Base-by-base conservation (phyloP, 352 stramenopile species). In the Pythium phragmiticola region DNA sequence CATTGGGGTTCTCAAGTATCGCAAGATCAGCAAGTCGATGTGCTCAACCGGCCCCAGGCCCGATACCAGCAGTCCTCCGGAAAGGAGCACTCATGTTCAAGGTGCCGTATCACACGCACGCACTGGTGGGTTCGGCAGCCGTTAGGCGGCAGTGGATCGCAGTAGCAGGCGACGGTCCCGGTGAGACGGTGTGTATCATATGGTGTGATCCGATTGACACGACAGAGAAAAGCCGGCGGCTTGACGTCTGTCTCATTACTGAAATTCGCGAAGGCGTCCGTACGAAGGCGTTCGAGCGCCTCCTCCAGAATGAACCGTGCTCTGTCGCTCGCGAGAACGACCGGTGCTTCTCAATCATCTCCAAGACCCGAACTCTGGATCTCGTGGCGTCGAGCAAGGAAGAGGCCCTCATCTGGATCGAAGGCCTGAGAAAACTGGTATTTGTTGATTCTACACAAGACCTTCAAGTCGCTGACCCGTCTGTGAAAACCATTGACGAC, bases 321-420 rank as follows among this genome's bases (percentile, higher is more conserved):
- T 72, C 66, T 2, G 71, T 87, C 4, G 72, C 83, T 64, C 46
- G 74, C 75, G 61, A 76, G 61, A 23, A 52, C 58, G 42, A 89
- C 76, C 62, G 68, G 26, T 95, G 84, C 30, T 93, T 95, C 60
- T 95, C 87, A 19, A 54, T 95, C 13, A 63, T 92, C 13, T 77
- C 75, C 5, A 77, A 70, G 57, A 66, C 68, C 16, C 76, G 87
- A 37, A 89, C 81, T 0, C 63, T 94, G 9, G 85, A 93, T 76
- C 61, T 95, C 4, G 80, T 90, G 0, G 84, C 84, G 5, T 70
- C 84, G 4, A 92, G 84, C 67, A 93, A 92, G 56, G 87, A 95
- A 43, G 87, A 92, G 60, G 83, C 80, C 28, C 65, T 57, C 0
- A 69, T 92, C 19, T 94, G 84, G 84, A 66, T 89, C 3, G 47